Evolutionary conservation across 2,329 filamentous ascomycete genomes (phyloP).

Genomic region (Pezizomycotina sp.): DNA sequence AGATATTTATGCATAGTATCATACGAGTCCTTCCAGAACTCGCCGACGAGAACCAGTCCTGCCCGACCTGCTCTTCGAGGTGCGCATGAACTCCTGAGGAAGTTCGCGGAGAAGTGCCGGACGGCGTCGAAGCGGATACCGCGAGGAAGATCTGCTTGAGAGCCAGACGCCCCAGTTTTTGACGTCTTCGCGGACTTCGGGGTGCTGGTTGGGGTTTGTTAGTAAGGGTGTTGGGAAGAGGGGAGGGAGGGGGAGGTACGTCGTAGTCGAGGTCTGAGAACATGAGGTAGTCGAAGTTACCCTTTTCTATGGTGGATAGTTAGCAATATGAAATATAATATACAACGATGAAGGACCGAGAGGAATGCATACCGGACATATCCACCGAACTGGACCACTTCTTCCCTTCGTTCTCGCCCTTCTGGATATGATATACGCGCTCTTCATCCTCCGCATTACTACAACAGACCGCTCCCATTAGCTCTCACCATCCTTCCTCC

Average conservation of each 20-base stretch:
- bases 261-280: conserved; percentile 56
- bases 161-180: conserved; percentile 54
- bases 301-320: conserved; percentile 43
- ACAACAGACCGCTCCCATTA: too few relatives aligned
- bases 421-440: conserved; percentile 49
- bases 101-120: conserved; percentile 54
- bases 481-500: too few relatives aligned
- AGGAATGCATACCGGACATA: too few relatives aligned
- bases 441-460: conserved; percentile 32
- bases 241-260: too few relatives aligned
- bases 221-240: too few relatives aligned
- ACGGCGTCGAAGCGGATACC: conserved; percentile 57
- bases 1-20: conserved; percentile 42
- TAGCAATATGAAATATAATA: too few relatives aligned
- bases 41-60: conserved; percentile 47
- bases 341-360: too few relatives aligned
- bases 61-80: conserved; percentile 37
- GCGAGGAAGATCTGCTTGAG: conserved; percentile 42
- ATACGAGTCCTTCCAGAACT: conserved; percentile 49
- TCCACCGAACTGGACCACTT: conserved; percentile 47
- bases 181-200: conserved; percentile 47
- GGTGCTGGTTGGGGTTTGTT: too few relatives aligned
- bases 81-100: conserved; percentile 44
- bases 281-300: conserved; percentile 57
- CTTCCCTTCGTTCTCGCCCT: conserved; percentile 40